These are phyloP conservation scores for Penicillium robsamsonii DNA, from an alignment of 495 filamentous ascomycete genomes.

Conservation along the genomic window DNA sequence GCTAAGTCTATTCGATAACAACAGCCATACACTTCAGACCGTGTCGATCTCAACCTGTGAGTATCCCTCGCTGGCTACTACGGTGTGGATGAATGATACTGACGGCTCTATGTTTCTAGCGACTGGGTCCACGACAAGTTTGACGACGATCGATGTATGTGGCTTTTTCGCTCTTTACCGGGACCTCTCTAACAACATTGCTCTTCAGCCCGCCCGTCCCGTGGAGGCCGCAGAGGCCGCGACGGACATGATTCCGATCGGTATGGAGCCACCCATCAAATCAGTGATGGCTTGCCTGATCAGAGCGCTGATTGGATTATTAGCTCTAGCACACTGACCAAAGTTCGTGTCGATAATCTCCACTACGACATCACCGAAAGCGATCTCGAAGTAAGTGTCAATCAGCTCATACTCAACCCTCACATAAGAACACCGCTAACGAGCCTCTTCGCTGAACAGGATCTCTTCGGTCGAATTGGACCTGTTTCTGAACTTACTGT, in stretches of 20 bases:
- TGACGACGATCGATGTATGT: constrained; percentile 55
- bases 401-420: neutral
- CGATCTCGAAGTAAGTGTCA: constrained; percentile 68
- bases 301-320: constrained; percentile 18
- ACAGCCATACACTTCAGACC: constrained; percentile 57
- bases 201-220: constrained; percentile 37
- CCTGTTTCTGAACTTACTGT: constrained; percentile 67
- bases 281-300: neutral
- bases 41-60: constrained; percentile 57
- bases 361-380: constrained; percentile 90
- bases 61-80: constrained; percentile 5
- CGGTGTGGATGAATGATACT: constrained; percentile 15
- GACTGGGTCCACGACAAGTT: constrained; percentile 92
- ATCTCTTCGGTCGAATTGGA: constrained; percentile 76
- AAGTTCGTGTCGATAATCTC: constrained; percentile 83
- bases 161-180: constrained; percentile 28
- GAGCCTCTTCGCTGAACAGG: constrained; percentile 45
- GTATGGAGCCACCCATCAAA: constrained; percentile 36
- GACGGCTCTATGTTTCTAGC: constrained; percentile 40
- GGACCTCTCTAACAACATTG: constrained; percentile 21
- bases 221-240: constrained; percentile 38
- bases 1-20: constrained; percentile 44
- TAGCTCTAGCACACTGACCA: constrained; percentile 55
- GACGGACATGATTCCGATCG: constrained; percentile 50
- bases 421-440: constrained; percentile 5